phyloP scores from a whole-genome alignment of 768 basidiomycete genomes.

The Nidularia pulvinata region DNA sequence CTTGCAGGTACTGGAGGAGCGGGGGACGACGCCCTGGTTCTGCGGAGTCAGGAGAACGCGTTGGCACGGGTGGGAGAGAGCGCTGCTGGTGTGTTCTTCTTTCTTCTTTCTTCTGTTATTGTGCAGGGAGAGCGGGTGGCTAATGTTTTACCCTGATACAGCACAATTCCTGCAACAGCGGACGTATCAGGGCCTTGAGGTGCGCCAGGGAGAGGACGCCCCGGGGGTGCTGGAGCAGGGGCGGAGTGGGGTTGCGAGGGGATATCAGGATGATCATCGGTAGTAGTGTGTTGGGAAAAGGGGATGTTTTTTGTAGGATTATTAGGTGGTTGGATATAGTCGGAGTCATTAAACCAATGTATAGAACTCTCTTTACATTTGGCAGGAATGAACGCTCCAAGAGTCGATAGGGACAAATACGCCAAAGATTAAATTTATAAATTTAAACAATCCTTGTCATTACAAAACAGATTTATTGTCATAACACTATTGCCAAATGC shows the following conservation, averaged over 20 bases:
- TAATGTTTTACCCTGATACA: slow-evolving; percentile 10
- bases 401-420: too few species aligned
- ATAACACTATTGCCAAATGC: too few species aligned
- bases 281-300: not conserved
- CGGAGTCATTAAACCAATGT: too few species aligned
- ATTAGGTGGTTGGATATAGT: too few species aligned
- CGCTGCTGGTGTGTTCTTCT: slow-evolving; percentile 58
- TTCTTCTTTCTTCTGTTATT: too few species aligned
- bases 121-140: not conserved
- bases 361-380: too few species aligned
- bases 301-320: not conserved
- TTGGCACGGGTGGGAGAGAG: slow-evolving; percentile 58
- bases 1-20: slow-evolving; percentile 1
- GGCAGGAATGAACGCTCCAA: too few species aligned
- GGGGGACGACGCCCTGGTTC: slow-evolving; percentile 41
- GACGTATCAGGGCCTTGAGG: slow-evolving; percentile 82
- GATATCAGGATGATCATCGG: slow-evolving; percentile 66
- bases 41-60: slow-evolving; percentile 65
- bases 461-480: too few species aligned
- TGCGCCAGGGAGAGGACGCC: slow-evolving; percentile 71
- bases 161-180: slow-evolving; percentile 75
- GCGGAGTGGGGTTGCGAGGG: slow-evolving; percentile 84
- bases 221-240: slow-evolving; percentile 89
- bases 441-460: too few species aligned
- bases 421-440: too few species aligned